These are phyloP conservation scores for Ocimum tenuiflorum DNA, from an alignment of 257 asterid genomes.

Conservation along the genomic window DNA sequence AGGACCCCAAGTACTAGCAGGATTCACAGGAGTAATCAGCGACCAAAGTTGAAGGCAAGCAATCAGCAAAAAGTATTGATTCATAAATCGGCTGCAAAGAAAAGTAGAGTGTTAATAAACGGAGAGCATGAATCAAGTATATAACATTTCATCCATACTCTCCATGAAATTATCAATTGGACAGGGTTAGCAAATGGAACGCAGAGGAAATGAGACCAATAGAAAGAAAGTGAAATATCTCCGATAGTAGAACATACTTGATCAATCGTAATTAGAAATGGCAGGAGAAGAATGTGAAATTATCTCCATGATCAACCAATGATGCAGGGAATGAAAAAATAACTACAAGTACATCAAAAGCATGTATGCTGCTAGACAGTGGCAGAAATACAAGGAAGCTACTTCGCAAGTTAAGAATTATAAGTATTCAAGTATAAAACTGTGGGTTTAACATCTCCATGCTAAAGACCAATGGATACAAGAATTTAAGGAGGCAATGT, in stretches of 20 bases:
- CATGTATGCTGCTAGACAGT: constrained; percentile 6
- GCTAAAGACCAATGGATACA: not conserved
- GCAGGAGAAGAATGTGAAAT: constrained; percentile 6
- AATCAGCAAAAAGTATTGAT: constrained; percentile 95
- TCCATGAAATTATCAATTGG: no score
- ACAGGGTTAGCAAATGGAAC: no score
- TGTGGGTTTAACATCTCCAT: constrained; percentile 4
- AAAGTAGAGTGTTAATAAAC: constrained; percentile 12
- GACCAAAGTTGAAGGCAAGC: constrained; percentile 99
- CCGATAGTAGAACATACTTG: no score
- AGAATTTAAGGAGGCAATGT: constrained; percentile 2
- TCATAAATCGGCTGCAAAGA: constrained; percentile 93
- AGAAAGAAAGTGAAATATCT: no score
- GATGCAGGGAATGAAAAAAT: not conserved
- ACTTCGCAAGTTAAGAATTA: not conserved
- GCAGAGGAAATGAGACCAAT: no score
- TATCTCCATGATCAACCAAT: not conserved
- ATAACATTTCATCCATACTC: not conserved
- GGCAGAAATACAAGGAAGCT: constrained; percentile 12
- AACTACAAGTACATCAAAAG: constrained; percentile 5
- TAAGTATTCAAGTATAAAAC: not conserved
- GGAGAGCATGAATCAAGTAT: not conserved
- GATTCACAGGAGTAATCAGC: constrained; percentile 97
- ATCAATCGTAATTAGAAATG: not conserved
- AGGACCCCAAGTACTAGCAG: constrained; percentile 99